Evolutionary conservation across 116 monocot species (phyloP), one percentile per base, ranked within the genome.

Genomic region (Papilionanthe hybrid): DNA sequence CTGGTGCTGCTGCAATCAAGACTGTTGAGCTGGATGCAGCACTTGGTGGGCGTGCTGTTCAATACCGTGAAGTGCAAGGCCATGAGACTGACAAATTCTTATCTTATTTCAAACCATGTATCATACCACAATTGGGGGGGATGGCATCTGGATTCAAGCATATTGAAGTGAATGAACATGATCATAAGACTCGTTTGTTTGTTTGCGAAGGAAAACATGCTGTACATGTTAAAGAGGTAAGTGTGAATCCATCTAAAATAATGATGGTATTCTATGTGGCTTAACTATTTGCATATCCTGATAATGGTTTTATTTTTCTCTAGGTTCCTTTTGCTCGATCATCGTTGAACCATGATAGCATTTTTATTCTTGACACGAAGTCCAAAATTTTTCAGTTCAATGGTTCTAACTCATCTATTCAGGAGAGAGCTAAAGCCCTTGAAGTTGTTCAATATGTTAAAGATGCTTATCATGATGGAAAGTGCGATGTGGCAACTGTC

Each of bases 361-460:
- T 99, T 72, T 99, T 99, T 82, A 93, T 99, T 84, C 79, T 99
- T 84, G 99, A 99, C 86, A 99, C 95, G 9, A 90, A 92, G 78
- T 88, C 87, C 55, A 99, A 99, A 81, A 95, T 99, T 77, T 99
- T 99, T 84, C 99, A 99, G 87, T 99, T 99, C 77, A 99, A 93
- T 84, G 99, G 99, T 23, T 92, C 92, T 57, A 95, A 93, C 86
- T 90, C 99, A 42, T 91, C 90, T 60, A 95, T 95, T 90, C 99
- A 99, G 87, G 99, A 99, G 77, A 86, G 99, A 77, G 99, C 95
- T 74, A 99, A 95, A 87, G 93, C 99, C 79, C 99, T 99, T 85
- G 99, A 99, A 83, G 99, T 99, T 85, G 95, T 99, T 29, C 95
- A 99, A 81, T 95, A 93, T 79, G 77, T 95, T 66, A 95, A 95